Percentiles rank a stretch among this genome's conserved stretches.
Evolutionary conservation across 1,284 basidiomycete genomes (phyloP).

Genomic region (Malassezia cuniculi): DNA sequence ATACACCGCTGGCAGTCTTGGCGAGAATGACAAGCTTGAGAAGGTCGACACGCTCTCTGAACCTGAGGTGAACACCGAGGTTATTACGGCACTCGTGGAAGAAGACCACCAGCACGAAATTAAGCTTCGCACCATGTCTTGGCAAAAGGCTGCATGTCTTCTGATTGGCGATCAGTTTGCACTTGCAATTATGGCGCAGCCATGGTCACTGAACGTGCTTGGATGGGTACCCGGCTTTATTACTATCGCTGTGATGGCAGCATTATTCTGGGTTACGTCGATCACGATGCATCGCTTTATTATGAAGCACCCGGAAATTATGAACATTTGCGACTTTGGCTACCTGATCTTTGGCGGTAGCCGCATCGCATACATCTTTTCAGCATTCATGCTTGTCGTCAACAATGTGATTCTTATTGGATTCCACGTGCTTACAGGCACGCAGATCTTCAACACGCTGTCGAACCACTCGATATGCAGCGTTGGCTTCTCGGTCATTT

Average conservation of each 20-base stretch:
- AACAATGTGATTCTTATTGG: conserved; percentile 35
- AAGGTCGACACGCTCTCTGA: no score
- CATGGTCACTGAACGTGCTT: conserved; percentile 26
- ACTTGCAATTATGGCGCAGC: conserved; percentile 33
- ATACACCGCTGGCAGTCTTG: no score
- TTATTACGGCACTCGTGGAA: background rate
- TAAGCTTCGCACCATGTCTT: conserved; percentile 21
- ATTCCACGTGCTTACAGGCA: conserved; percentile 39
- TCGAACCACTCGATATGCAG: conserved; percentile 53
- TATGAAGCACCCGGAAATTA: conserved; percentile 51
- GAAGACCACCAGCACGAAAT: conserved; percentile 2
- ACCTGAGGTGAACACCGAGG: background rate
- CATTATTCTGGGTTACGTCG: conserved; percentile 31
- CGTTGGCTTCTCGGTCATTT: conserved; percentile 50
- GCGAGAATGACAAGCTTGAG: no score
- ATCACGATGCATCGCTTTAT: conserved; percentile 52
- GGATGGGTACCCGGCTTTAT: conserved; percentile 38
- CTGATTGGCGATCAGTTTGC: conserved; percentile 37
- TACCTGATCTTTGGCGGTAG: conserved; percentile 51
- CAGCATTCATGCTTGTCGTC: conserved; percentile 25
- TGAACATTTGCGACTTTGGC: conserved; percentile 58
- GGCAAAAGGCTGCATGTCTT: conserved; percentile 27
- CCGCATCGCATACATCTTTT: conserved; percentile 49
- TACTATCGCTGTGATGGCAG: conserved; percentile 27
- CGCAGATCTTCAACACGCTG: conserved; percentile 52